Base-by-base conservation (phyloP, 805 yeast genomes). In the Cyberlindnera xylosilytica region DNA sequence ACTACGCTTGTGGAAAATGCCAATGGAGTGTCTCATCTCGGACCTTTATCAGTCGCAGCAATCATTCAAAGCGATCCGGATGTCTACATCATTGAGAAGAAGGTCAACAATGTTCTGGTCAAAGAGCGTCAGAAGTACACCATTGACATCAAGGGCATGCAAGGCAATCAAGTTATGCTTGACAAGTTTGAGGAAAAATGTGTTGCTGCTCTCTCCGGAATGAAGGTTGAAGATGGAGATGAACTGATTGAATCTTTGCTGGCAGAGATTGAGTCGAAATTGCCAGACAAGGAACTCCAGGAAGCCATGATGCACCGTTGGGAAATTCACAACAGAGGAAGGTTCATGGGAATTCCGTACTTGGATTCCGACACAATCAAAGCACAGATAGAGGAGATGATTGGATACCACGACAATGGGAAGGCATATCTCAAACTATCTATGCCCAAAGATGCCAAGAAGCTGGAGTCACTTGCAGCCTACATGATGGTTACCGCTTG, bases 401-500 rank as follows among this genome's bases (percentile, higher is more conserved):
- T 42, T 17, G 20, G 13, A 6, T 38, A 35, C 35, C 16, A 20
- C 15, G 20, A 17, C 2, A 15, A 34, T 20, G 38, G 37, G 4
- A 30, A 16, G 16, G 34, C 45, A 6, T 9, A 8, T 18, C 17
- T 44, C 17, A 36, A 29, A n/a, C 26, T 44, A 12, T 11, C 4
- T 4, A 20, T 44, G 4, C 47, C 47, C 13, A 38, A 35, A 2
- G 43, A 44, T 6, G 12, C 34, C 10, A 4, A 12, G 5, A 39
- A 39, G 35, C 13, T 44, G 6, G 43, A 39, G 20, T 20, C 20
- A 18, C 16, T 44, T 20, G 40, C 47, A 2, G 32, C 32, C 16
- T 35, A 39, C 27, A 35, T 44, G 41, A 29, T 36, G 7, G 35
- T 38, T 20, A 38, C 39, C 7, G 47, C 41, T 1, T 44, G 47